Evolutionary conservation across 257 asterid species (phyloP).

Genomic region (Salvia rosmarinus): DNA sequence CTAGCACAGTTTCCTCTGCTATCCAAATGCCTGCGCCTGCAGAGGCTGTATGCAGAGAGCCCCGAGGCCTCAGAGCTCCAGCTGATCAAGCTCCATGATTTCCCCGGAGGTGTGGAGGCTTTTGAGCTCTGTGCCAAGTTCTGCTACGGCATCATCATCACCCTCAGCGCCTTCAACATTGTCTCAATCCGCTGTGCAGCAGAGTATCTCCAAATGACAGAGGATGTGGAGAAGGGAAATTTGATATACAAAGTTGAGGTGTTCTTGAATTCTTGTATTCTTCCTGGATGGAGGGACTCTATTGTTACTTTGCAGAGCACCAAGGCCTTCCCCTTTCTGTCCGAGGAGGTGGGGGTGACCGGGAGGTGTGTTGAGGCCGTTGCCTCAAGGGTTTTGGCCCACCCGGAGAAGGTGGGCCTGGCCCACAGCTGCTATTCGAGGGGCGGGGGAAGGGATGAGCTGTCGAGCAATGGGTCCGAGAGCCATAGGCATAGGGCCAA

Average conservation of each 20-base stretch:
- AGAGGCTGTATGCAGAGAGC: constrained; percentile 64
- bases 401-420: constrained; percentile 63
- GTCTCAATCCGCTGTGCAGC: constrained; percentile 82
- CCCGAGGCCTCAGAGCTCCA: constrained; percentile 59
- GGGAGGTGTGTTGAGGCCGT: constrained; percentile 72
- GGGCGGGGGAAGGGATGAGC: constrained; percentile 54
- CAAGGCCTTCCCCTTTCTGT: constrained; percentile 53
- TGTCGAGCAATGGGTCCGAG: constrained; percentile 66
- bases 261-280: constrained; percentile 81
- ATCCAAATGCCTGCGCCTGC: constrained; percentile 76
- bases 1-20: constrained; percentile 80
- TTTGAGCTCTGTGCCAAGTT: constrained; percentile 92
- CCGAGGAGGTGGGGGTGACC: constrained; percentile 82
- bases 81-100: constrained; percentile 70
- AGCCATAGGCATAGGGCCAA: constrained; percentile 49
- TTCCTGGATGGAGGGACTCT: constrained; percentile 89
- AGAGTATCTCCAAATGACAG: constrained; percentile 87
- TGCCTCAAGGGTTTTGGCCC: constrained; percentile 60
- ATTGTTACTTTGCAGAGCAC: constrained; percentile 71
- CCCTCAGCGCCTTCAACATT: constrained; percentile 87
- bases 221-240: constrained; percentile 85
- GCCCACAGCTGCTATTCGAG: constrained; percentile 65
- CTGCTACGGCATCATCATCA: constrained; percentile 93
- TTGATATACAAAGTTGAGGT: constrained; percentile 72
- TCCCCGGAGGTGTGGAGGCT: constrained; percentile 83